phyloP scores from a whole-genome alignment of 23 red algal species.

The Cyanidioschyzon merolae region DNA sequence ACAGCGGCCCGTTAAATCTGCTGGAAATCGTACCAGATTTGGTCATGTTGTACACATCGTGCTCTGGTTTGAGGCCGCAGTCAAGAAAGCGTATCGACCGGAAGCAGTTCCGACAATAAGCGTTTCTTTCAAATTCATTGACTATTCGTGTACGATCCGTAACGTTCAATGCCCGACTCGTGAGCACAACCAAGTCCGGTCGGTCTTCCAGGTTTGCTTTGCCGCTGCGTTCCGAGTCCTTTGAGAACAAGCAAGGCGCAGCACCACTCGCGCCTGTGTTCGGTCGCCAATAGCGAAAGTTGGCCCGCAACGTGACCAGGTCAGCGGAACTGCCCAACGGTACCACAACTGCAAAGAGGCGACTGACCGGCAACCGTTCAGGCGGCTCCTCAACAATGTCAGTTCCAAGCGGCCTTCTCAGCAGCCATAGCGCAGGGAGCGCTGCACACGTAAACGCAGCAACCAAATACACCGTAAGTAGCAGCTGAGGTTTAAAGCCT shows the following conservation, averaged over 20 bases:
- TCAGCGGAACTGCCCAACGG: neutral
- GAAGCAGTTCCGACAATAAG: neutral
- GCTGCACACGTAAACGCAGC: neutral
- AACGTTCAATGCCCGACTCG: neutral
- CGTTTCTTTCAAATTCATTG: neutral
- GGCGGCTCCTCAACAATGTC: neutral
- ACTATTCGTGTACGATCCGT: neutral
- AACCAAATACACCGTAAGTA: neutral
- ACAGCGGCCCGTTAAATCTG: neutral
- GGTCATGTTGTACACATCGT: neutral
- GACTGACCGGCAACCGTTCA: neutral
- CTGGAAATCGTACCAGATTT: neutral
- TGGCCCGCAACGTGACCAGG: neutral
- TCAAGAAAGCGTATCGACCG: neutral
- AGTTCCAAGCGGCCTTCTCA: neutral
- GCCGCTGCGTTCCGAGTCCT: neutral
- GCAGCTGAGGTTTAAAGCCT: too few species aligned
- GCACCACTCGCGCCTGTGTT: neutral
- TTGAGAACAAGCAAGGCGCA: neutral
- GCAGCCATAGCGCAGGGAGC: neutral
- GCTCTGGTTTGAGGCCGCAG: neutral
- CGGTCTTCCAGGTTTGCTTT: neutral
- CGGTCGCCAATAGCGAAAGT: neutral
- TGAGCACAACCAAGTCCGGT: neutral
- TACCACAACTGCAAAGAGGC: neutral